Evolutionary conservation across 1,284 basidiomycete genomes (phyloP).

Genomic region (Rhodotorula sp.): DNA sequence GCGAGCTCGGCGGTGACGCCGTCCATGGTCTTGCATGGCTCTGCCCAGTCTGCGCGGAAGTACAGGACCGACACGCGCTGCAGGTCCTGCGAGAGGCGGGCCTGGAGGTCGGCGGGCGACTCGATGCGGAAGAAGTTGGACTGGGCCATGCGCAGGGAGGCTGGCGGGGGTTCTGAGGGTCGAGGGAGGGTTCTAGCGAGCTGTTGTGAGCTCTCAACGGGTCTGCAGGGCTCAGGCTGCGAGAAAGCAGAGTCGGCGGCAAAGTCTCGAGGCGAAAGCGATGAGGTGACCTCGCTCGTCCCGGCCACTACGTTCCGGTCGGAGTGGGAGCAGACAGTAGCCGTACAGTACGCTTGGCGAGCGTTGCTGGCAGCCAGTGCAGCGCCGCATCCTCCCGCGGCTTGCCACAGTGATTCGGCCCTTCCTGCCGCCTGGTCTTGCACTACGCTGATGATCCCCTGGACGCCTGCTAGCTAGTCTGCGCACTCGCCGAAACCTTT

Average conservation of each 20-base stretch:
- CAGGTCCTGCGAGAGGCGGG: slow-evolving; percentile 72
- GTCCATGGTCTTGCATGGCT: slow-evolving; percentile 85
- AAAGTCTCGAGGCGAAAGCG: too few relatives aligned
- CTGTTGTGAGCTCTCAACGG: too few relatives aligned
- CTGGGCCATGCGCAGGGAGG: neutral
- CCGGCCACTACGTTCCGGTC: neutral
- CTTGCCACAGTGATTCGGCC: neutral
- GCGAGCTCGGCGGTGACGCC: slow-evolving; percentile 48
- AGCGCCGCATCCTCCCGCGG: neutral
- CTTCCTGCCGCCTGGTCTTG: neutral
- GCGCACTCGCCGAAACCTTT: too few relatives aligned
- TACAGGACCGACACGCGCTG: slow-evolving; percentile 77
- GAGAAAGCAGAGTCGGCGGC: too few relatives aligned
- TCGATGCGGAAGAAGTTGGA: slow-evolving; percentile 55
- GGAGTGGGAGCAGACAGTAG: too few relatives aligned
- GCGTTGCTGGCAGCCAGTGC: too few relatives aligned
- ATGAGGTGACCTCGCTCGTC: too few relatives aligned
- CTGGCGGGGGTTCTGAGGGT: neutral
- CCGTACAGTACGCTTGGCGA: too few relatives aligned
- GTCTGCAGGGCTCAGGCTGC: too few relatives aligned
- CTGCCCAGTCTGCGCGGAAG: slow-evolving; percentile 93
- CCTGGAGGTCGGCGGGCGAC: slow-evolving; percentile 71
- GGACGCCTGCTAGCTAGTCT: too few relatives aligned
- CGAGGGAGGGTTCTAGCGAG: too few relatives aligned
- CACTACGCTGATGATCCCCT: neutral